Base-by-base conservation (phyloP, 2,329 filamentous ascomycete genomes). In the Diaporthe caulivora region DNA sequence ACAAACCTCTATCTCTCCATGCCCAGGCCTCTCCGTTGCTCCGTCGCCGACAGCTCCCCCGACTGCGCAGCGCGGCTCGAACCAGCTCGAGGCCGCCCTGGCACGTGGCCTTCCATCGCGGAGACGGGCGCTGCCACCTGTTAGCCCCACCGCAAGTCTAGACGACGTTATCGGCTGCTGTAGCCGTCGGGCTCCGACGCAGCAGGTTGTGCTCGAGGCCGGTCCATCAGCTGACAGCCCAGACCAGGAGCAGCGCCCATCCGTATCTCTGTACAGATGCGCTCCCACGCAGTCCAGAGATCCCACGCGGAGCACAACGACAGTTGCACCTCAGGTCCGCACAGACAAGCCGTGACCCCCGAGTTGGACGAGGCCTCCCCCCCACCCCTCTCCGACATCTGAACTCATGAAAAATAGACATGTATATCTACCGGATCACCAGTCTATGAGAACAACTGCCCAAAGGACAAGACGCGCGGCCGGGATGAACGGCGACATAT, bases 41-140 rank as follows among this genome's bases (percentile, higher is more conserved):
- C 34, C 40, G 60, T 2, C 21, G 37, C 21, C 34, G n/a, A 51
- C 31, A 5, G 29, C n/a, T 15, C 7, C 37, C 44, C 26, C 7
- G 2, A 51, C 17, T n/a, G 26, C 29, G 15, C n/a, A 67, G 15
- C n/a, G 31, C 62, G 47, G 62, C n/a, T 51, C 62, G 62, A 65
- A 65, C 62, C 62, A 65, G 62, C 21, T 65, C 44, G 62, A 51
- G 18, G 8, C 62, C 62, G 62, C 62, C 3, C 8, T 10, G 18
- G 17, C 29, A 51, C n/a, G 13, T 24, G n/a, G 29, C 44, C 6
- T 10, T 0, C 10, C 60, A 13, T 24, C 62, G 15, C 26, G 21
- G n/a, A 40, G 29, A 37, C 26, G 4, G 4, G 17, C 15, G 58
- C n/a, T n/a, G 58, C 8, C 7, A 6, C 6, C 11, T 18, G 40